These are phyloP conservation scores for Leccinum ambiguum DNA, from an alignment of 1,284 basidiomycete genomes.

Conservation along the genomic window DNA sequence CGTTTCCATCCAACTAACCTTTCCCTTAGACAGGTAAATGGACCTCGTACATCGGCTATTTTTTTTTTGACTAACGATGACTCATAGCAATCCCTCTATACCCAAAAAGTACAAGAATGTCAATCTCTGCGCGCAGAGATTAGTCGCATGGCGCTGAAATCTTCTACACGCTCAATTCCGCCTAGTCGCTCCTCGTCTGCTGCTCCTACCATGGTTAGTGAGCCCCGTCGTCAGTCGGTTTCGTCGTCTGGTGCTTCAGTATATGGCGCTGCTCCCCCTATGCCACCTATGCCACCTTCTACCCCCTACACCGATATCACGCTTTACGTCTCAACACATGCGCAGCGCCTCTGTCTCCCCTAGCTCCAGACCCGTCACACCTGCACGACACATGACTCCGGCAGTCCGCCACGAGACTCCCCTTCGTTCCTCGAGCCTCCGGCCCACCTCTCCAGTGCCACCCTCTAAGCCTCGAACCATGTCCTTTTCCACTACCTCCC, in stretches of 20 bases:
- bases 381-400: slow-evolving; percentile 36
- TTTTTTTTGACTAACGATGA: no score
- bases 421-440: slow-evolving; percentile 33
- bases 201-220: slow-evolving; percentile 23
- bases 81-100: slow-evolving; percentile 54
- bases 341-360: slow-evolving; percentile 43
- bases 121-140: slow-evolving; percentile 65
- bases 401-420: slow-evolving; percentile 37
- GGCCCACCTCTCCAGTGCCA: slow-evolving; percentile 39
- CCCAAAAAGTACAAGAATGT: slow-evolving; percentile 68
- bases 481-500: slow-evolving; percentile 40
- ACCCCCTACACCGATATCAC: slow-evolving; percentile 40
- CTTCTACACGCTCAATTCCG: slow-evolving; percentile 22
- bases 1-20: no score
- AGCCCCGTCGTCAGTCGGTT: slow-evolving; percentile 32
- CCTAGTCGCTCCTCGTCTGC: slow-evolving; percentile 29
- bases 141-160: slow-evolving; percentile 41
- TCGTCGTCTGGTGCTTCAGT: slow-evolving; percentile 37
- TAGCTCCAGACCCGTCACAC: slow-evolving; percentile 50
- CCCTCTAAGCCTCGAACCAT: slow-evolving; percentile 46
- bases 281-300: slow-evolving; percentile 33
- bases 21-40: no score
- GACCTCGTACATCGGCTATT: not conserved
- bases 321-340: slow-evolving; percentile 48
- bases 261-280: slow-evolving; percentile 34